These are phyloP conservation scores for Staphylotrichum tortipilum DNA, from an alignment of 495 filamentous ascomycete genomes.

Conservation along the genomic window DNA sequence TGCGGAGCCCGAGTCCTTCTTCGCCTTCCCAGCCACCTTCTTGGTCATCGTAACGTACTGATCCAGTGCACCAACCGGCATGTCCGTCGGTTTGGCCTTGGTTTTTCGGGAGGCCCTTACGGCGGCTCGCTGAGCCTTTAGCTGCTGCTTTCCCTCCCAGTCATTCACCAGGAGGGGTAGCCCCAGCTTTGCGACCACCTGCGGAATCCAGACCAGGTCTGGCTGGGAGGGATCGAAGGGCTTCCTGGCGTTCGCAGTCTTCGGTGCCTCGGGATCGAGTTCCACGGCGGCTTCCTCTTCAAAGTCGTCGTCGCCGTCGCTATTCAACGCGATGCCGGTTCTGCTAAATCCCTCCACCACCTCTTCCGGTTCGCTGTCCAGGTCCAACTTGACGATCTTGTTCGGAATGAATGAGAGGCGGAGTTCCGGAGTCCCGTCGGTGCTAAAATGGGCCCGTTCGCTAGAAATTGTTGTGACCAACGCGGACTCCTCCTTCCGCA, in stretches of 20 bases:
- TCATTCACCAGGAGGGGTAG: constrained; percentile 64
- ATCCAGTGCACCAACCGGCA: constrained; percentile 24
- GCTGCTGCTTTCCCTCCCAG: constrained; percentile 59
- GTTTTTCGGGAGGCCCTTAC: constrained; percentile 21
- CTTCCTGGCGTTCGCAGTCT: constrained; percentile 38
- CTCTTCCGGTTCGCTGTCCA: constrained; percentile 59
- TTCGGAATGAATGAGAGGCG: constrained; percentile 69
- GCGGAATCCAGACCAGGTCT: constrained; percentile 64
- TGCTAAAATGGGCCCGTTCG: constrained; percentile 58
- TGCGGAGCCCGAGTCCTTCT: background rate
- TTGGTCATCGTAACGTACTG: constrained; percentile 36
- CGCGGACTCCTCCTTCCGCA: constrained; percentile 35
- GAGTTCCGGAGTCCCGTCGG: constrained; percentile 66
- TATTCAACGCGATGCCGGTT: constrained; percentile 43
- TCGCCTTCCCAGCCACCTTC: background rate
- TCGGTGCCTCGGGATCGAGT: constrained; percentile 10
- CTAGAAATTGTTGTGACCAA: constrained; percentile 56
- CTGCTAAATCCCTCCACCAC: constrained; percentile 36
- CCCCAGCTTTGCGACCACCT: constrained; percentile 59
- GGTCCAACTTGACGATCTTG: constrained; percentile 67
- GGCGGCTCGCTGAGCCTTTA: constrained; percentile 28
- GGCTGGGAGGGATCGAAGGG: constrained; percentile 62
- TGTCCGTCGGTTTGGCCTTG: constrained; percentile 19
- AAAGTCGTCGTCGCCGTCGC: constrained; percentile 49
- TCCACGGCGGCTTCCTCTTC: constrained; percentile 48